Evolutionary conservation across 1,284 basidiomycete species (phyloP), one percentile per base, ranked within the genome.

Genomic region (Cystobasidium pallidum): DNA sequence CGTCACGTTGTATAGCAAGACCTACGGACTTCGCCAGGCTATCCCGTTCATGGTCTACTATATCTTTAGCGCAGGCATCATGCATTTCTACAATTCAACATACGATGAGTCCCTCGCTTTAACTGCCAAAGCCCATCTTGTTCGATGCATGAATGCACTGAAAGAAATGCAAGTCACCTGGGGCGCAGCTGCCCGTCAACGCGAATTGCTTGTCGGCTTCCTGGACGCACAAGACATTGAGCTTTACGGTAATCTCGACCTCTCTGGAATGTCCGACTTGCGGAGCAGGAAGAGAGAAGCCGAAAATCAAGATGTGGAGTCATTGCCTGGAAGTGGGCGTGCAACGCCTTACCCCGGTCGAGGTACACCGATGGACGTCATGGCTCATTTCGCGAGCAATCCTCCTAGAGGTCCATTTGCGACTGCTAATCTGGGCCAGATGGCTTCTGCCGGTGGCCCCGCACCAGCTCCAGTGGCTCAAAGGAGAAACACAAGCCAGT

Each of bases 51-150:
- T 91, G 57, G 61, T 63, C 75, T 93, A 91, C 78, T 91, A 91
- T 76, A 83, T 91, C 28, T 93, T 92, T 82, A 88, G 87, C 8
- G 91, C 91, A 24, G 87, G 87, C 72, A 88, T 92, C 74, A 91
- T 91, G 39, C 73, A 78, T 66, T 78, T 79, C 66, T 77, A 78
- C 74, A 79, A 80, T 62, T 76, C 79, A 3, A 77, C 75, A 2
- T 78, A 76, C 65, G 78, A 79, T 59, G 75, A 76, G 28, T 73
- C 76, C 2, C 73, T 78, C 52, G 78, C 76, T 1, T 62, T 74
- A 0, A 75, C 77, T 6, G 78, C 79, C 1, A 79, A 80, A 55
- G 75, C 87, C 57, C 88, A 89, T 32, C 83, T 92, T 3, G 81
- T 82, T 54, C 87, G 86, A 77, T 89, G 88, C 78, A 88, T 90